phyloP scores from a whole-genome alignment of 2,329 filamentous ascomycete genomes.

The Microcyclospora pomicola region DNA sequence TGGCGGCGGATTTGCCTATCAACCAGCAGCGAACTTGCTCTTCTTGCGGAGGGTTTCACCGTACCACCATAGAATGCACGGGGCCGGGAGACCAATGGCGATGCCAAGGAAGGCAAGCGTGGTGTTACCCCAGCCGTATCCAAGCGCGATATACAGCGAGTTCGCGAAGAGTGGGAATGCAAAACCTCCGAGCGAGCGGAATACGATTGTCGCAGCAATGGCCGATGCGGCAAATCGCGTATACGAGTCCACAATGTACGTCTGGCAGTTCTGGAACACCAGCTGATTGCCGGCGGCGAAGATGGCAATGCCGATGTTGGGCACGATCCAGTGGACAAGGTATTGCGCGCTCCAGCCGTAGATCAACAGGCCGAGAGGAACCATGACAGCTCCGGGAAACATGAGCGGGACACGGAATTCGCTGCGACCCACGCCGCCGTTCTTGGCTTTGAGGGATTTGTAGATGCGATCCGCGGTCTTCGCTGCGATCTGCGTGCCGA shows the following conservation, averaged over 20 bases:
- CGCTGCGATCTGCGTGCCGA: slow-evolving; percentile 31
- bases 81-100: slow-evolving; percentile 37
- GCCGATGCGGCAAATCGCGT: slow-evolving; percentile 35
- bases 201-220: slow-evolving; percentile 41
- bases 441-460: slow-evolving; percentile 23
- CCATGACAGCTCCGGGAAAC: slow-evolving; percentile 39
- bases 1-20: not conserved
- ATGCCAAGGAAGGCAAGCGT: slow-evolving; percentile 43
- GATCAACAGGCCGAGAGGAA: slow-evolving; percentile 42
- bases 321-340: slow-evolving; percentile 43
- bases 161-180: slow-evolving; percentile 48
- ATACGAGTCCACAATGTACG: slow-evolving; percentile 47
- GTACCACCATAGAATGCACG: slow-evolving; percentile 32
- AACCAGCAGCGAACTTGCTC: slow-evolving; percentile 23
- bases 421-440: slow-evolving; percentile 25
- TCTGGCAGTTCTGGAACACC: slow-evolving; percentile 45
- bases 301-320: slow-evolving; percentile 44
- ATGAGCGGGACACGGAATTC: slow-evolving; percentile 39
- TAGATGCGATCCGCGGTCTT: slow-evolving; percentile 25
- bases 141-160: slow-evolving; percentile 33
- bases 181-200: slow-evolving; percentile 43
- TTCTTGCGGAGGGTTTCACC: slow-evolving; percentile 24
- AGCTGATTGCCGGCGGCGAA: slow-evolving; percentile 43
- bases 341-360: slow-evolving; percentile 46
- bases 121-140: slow-evolving; percentile 39